A percentile compares a stretch with the other conserved stretches of the same genome.
These are phyloP conservation scores for Phlebiopsis gigantea DNA, from an alignment of 768 basidiomycete species.

Conservation along the genomic window DNA sequence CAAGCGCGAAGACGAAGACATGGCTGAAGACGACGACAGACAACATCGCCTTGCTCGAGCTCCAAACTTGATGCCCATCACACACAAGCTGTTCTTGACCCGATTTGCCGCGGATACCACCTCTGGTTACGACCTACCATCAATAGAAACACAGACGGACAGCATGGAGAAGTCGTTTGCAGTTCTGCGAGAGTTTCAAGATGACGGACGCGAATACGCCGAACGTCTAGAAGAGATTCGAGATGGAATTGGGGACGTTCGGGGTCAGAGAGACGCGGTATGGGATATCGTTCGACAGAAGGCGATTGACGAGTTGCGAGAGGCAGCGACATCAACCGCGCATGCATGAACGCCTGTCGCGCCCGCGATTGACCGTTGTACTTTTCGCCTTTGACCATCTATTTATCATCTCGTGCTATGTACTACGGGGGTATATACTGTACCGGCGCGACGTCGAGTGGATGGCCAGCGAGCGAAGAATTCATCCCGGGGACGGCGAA, in stretches of 20 bases:
- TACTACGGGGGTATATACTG: too few species aligned
- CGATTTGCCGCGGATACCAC: slow-evolving; percentile 42
- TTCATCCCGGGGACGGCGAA: too few species aligned
- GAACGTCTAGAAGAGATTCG: slow-evolving; percentile 82
- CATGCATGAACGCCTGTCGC: background rate
- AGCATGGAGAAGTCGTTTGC: slow-evolving; percentile 72
- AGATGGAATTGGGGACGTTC: slow-evolving; percentile 71
- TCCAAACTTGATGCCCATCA: slow-evolving; percentile 60
- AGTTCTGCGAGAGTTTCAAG: slow-evolving; percentile 72
- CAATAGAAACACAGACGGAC: slow-evolving; percentile 62
- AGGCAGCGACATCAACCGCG: slow-evolving; percentile 37
- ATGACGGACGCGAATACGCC: slow-evolving; percentile 83
- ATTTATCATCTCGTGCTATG: background rate
- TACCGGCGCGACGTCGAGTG: too few species aligned
- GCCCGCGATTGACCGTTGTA: background rate
- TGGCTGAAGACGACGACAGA: slow-evolving; percentile 30
- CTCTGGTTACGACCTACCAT: slow-evolving; percentile 47
- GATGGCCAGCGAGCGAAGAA: too few species aligned
- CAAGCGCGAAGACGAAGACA: slow-evolving; percentile 62
- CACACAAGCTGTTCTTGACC: slow-evolving; percentile 63
- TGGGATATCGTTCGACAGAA: slow-evolving; percentile 76
- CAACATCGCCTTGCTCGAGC: slow-evolving; percentile 48
- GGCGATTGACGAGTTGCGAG: slow-evolving; percentile 71
- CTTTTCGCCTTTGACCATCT: background rate
- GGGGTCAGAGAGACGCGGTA: slow-evolving; percentile 63